Percentiles rank a stretch among this genome's conserved stretches.
phyloP scores from a whole-genome alignment of 495 filamentous ascomycete genomes.

The Penicillium malachiteum region DNA sequence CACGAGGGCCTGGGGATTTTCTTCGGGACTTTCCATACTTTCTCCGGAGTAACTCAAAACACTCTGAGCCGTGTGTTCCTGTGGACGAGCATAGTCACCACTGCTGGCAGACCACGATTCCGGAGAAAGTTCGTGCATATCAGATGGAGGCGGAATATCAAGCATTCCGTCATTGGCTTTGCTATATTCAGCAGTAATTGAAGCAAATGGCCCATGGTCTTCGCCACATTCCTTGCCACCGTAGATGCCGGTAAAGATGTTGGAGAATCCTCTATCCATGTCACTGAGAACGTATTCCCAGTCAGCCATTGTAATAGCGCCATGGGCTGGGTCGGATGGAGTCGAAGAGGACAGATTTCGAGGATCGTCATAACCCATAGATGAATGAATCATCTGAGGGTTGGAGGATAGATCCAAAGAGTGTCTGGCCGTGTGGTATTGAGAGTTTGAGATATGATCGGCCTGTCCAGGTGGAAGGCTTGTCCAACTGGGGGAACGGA shows the following conservation, averaged over 20 bases:
- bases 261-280: constrained; percentile 74
- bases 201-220: constrained; percentile 44
- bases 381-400: constrained; percentile 9
- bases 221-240: constrained; percentile 61
- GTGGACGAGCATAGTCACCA: constrained; percentile 31
- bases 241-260: constrained; percentile 82
- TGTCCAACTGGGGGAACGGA: constrained; percentile 40
- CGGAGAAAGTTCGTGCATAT: constrained; percentile 36
- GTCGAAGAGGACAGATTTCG: constrained; percentile 33
- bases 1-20: constrained; percentile 22
- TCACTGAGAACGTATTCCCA: constrained; percentile 78
- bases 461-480: constrained; percentile 42
- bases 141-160: constrained; percentile 22
- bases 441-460: constrained; percentile 26
- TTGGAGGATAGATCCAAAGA: constrained; percentile 22
- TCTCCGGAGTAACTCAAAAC: constrained; percentile 77
- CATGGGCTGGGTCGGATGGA: constrained; percentile 26
- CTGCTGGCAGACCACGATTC: constrained; percentile 46
- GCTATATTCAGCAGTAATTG: constrained; percentile 39
- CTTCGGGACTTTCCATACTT: constrained; percentile 58
- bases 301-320: constrained; percentile 58
- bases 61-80: constrained; percentile 57
- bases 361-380: constrained; percentile 30
- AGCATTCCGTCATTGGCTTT: constrained; percentile 24
- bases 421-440: constrained; percentile 12